Conservation (phyloP, 2,329 filamentous ascomycete genomes). For the Aspergillus pseudotamarii region DNA sequence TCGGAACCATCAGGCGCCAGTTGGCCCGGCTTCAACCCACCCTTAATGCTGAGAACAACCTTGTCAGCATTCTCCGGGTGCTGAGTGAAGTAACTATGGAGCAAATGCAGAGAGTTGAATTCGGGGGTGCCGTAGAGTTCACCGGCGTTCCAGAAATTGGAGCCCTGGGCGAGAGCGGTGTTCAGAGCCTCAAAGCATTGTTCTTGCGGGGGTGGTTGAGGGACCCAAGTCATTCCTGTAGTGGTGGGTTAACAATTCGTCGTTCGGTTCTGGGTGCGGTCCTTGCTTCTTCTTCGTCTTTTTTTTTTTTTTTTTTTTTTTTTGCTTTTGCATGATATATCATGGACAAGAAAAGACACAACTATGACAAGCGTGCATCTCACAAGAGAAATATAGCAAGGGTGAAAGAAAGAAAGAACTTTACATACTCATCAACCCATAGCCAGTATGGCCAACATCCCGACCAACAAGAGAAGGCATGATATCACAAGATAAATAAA, state of each 20-base stretch:
- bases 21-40: conserved; percentile 46
- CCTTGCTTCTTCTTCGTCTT: no score
- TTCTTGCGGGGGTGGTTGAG: conserved; percentile 30
- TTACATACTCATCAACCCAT: conserved; percentile 57
- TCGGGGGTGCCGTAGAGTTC: conserved; percentile 66
- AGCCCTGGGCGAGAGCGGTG: conserved; percentile 51
- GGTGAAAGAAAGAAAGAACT: neutral
- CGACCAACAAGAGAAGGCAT: conserved; percentile 36
- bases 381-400: neutral
- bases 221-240: conserved; percentile 41
- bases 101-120: conserved; percentile 61
- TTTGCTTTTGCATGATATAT: neutral
- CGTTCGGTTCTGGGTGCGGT: no score
- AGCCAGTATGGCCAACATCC: conserved; percentile 54
- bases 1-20: conserved; percentile 55
- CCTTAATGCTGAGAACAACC: conserved; percentile 66
- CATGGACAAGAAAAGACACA: neutral
- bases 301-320: neutral
- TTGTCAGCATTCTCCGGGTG: conserved; percentile 67
- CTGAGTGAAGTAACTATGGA: conserved; percentile 64
- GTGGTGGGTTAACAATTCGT: neutral
- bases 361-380: neutral
- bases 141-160: conserved; percentile 63
- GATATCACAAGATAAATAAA: conserved; percentile 1
- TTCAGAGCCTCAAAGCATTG: conserved; percentile 57